Conservation (phyloP, 1,284 basidiomycete species). For the Cerrena zonata region DNA sequence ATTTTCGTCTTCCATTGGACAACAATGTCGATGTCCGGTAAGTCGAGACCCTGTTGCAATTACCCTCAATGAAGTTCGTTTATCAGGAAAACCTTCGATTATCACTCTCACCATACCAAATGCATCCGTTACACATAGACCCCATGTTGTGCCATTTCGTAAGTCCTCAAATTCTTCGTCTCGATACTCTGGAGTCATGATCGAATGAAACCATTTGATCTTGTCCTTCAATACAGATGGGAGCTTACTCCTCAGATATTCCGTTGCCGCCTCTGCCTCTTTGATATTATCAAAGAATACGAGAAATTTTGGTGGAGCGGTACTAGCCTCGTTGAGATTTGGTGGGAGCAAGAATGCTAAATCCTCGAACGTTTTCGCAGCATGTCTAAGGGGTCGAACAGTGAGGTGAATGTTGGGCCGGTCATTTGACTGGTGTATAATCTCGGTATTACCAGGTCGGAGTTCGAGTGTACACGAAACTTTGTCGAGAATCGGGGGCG, state of each 20-base stretch:
- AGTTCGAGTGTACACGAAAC: constrained; percentile 12
- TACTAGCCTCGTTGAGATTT: not conserved
- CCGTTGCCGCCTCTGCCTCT: not conserved
- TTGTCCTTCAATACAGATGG: not conserved
- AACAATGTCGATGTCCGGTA: not conserved
- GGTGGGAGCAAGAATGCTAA: constrained; percentile 24
- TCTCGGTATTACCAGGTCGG: not conserved
- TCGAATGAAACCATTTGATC: not conserved
- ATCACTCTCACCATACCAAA: not conserved
- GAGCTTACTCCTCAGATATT: not conserved
- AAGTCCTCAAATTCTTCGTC: not conserved
- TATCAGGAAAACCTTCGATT: too few species aligned
- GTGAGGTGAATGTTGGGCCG: constrained; percentile 26
- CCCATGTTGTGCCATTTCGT: not conserved
- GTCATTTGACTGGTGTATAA: constrained; percentile 22
- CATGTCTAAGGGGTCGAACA: constrained; percentile 19
- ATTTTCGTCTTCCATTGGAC: not conserved
- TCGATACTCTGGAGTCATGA: not conserved
- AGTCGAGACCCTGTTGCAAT: not conserved
- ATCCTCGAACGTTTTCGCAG: constrained; percentile 20
- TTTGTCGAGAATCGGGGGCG: constrained; percentile 18
- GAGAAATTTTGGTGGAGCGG: not conserved
- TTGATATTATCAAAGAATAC: not conserved
- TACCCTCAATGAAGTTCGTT: too few species aligned
- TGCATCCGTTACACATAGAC: not conserved